Base-by-base conservation (phyloP, 1,284 basidiomycete species). In the Entoloma clypeatum region DNA sequence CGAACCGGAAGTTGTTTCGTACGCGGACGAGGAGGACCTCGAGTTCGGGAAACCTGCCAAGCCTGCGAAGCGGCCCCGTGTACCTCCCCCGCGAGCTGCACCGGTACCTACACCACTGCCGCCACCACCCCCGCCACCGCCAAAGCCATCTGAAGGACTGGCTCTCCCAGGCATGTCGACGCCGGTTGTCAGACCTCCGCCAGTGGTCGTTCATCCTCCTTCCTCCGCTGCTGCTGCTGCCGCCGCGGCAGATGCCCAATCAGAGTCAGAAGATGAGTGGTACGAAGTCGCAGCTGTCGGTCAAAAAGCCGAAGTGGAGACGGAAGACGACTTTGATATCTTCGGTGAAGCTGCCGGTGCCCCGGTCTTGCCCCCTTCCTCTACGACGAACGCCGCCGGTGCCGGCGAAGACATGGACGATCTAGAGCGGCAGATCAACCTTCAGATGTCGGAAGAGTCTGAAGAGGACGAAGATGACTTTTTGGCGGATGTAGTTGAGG, bases 261-360 rank as follows among this genome's bases (percentile, higher is more conserved):
- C 65, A 2, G 77, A 78, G 40, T 75, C 72, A 8, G 79, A 81
- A 32, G 72, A 74, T 7, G 68, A 70, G 25, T 79, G 76, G 69
- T 75, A 78, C 50, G 61, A 69, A 36, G 68, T 74, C 3, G 48
- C 55, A 37, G 50, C 55, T 22, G 57, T 58, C 26, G 40, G 36
- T 26, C 41, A 50, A 43, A 40, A 42, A 38, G 39, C 44, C 37
- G 43, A 52, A 39, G 59, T 54, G 13, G 62, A 61, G 8, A 50
- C 40, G 6, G 64, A 66, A 17, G 60, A 59, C 7, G 62, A 57
- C 3, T 59, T 51, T 11, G 47, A 30, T 26, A 50, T 54, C 18
- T 52, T 53, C 10, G 65, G 53, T 4, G 49, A 53, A 5, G 43
- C 43, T 13, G 35, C 28, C 3, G 39, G 18, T 7, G 37, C 27